Evolutionary conservation across 768 basidiomycete species (phyloP).

Genomic region (Suillus clintonianus): DNA sequence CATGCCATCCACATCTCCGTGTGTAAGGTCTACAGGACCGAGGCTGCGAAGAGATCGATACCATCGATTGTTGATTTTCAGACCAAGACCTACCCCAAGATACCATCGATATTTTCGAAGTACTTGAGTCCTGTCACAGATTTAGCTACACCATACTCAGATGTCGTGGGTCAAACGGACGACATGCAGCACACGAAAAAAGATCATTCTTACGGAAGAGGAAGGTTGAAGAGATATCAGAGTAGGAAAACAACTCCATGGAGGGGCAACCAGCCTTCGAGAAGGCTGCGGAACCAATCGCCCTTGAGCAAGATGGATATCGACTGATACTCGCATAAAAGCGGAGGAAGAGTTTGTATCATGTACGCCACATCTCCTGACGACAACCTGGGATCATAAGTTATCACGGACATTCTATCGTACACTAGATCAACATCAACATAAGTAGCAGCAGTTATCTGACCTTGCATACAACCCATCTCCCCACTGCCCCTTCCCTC

Average conservation of each 20-base stretch:
- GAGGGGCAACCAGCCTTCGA: background rate
- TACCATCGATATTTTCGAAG: conserved; percentile 46
- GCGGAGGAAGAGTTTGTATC: background rate
- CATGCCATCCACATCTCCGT: conserved; percentile 42
- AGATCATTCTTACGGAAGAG: background rate
- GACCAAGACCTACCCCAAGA: conserved; percentile 42
- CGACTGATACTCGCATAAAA: background rate
- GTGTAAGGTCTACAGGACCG: conserved; percentile 53
- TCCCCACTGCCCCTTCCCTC: conserved; percentile 55
- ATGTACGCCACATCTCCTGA: background rate
- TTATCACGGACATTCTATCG: background rate
- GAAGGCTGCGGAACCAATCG: background rate
- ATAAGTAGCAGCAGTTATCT: conserved; percentile 24
- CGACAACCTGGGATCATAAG: background rate
- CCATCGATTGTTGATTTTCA: background rate
- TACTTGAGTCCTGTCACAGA: conserved; percentile 41
- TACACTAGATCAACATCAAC: background rate
- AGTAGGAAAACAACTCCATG: too few species aligned
- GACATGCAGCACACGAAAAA: background rate
- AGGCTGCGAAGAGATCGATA: conserved; percentile 31
- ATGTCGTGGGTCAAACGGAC: background rate
- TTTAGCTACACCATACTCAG: conserved; percentile 39
- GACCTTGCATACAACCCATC: conserved; percentile 63
- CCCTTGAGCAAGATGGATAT: background rate
- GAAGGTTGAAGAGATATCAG: background rate